Evolutionary conservation across 805 yeast species (phyloP).

Genomic region (Brettanomyces bruxellensis): DNA sequence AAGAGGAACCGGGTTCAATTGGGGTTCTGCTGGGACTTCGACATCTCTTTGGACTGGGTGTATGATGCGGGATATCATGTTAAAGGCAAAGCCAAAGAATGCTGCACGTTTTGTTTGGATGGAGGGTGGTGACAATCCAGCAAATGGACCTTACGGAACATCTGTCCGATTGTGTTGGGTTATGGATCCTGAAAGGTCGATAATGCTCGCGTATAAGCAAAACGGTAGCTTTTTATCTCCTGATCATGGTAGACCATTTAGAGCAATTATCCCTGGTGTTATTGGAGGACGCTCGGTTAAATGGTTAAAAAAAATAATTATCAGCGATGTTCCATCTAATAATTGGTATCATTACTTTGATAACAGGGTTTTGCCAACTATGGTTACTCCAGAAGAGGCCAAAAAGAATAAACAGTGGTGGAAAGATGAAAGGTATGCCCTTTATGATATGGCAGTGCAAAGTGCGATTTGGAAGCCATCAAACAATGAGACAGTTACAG

Average conservation of each 20-base stretch:
- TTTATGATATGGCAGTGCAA: conserved; percentile 26
- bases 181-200: conserved; percentile 23
- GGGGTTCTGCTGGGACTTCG: conserved; percentile 29
- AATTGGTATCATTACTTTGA: conserved; percentile 30
- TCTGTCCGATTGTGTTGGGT: conserved; percentile 25
- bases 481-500: conserved; percentile 16
- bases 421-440: conserved; percentile 21
- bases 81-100: conserved; percentile 18
- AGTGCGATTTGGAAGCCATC: conserved; percentile 26
- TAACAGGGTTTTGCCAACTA: conserved; percentile 28
- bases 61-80: conserved; percentile 21
- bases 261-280: conserved; percentile 29
- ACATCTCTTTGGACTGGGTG: conserved; percentile 28
- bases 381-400: conserved; percentile 27
- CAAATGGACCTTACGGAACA: conserved; percentile 27
- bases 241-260: conserved; percentile 28
- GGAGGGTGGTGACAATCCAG: conserved; percentile 27
- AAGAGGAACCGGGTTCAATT: conserved; percentile 27
- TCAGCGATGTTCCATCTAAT: conserved; percentile 24
- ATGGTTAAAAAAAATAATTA: conserved; percentile 23
- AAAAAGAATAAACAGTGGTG: conserved; percentile 14
- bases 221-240: conserved; percentile 27
- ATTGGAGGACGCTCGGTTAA: conserved; percentile 32
- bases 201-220: conserved; percentile 27
- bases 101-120: conserved; percentile 24